Evolutionary conservation across 352 stramenopile genomes (phyloP).

Genomic region (Phytopythium kandeliae): DNA sequence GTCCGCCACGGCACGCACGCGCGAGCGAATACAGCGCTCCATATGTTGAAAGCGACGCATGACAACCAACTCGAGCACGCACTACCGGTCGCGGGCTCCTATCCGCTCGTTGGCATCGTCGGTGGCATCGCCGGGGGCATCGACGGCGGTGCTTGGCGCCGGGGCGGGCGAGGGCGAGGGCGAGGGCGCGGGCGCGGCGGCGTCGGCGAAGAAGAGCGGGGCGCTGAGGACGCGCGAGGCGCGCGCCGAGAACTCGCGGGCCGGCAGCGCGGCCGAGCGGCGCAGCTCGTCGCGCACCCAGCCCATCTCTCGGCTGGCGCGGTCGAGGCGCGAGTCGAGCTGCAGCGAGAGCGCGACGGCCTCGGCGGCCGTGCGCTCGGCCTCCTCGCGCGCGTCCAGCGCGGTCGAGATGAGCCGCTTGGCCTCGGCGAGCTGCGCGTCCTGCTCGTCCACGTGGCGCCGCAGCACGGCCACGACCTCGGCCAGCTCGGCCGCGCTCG

Average conservation of each 20-base stretch:
- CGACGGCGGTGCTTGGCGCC: too few species aligned
- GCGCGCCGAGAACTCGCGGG: conserved; percentile 3
- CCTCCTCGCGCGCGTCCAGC: conserved; percentile 72
- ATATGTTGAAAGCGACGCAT: too few species aligned
- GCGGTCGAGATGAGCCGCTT: conserved; percentile 68
- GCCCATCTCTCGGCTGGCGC: conserved; percentile 39
- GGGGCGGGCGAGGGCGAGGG: too few species aligned
- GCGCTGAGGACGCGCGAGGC: conserved; percentile 5
- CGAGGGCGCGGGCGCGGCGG: too few species aligned
- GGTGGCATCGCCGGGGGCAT: too few species aligned
- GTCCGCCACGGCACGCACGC: too few species aligned
- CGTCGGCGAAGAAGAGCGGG: conserved; percentile 2
- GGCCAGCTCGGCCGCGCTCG: conserved; percentile 40
- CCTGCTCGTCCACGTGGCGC: conserved; percentile 65
- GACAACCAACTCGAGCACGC: too few species aligned
- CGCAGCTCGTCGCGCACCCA: conserved; percentile 18
- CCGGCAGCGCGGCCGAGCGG: conserved; percentile 7
- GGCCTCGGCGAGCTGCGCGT: conserved; percentile 66
- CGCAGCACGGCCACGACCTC: conserved; percentile 66
- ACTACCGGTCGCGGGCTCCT: not conserved
- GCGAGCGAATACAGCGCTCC: too few species aligned
- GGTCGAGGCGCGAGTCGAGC: conserved; percentile 70
- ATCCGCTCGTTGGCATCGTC: conserved; percentile 8
- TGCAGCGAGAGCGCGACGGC: conserved; percentile 62
- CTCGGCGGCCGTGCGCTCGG: conserved; percentile 65